Evolutionary conservation across 805 yeast species (phyloP), one percentile per base, ranked within the genome.

Genomic region (Cyberlindnera veronae): DNA sequence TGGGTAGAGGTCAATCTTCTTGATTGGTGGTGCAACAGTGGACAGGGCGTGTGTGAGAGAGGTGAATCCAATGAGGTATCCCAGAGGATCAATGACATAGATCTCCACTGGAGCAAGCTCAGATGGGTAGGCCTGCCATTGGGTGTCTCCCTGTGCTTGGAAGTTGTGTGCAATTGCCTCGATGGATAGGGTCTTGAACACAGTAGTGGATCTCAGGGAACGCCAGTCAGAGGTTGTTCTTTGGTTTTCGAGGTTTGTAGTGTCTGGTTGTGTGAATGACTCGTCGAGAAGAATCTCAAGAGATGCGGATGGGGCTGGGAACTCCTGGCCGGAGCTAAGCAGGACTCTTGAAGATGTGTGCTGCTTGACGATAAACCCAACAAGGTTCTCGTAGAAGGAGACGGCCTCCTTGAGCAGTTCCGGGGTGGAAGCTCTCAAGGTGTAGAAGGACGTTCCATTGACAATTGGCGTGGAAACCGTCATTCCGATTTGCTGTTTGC

Each of bases 31-130:
- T 5, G 76, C 71, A 28, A 59, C 60, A n/a, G 76, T 61, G 16
- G 79, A 67, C 47, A 79, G 67, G 7, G 88, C 76, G 49, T 82
- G 80, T 18, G 57, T 57, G 23, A 74, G 64, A 3, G 81, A 68
- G 16, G 95, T 79, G 64, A 90, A 88, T 4, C 96, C 97, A 34
- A 90, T 60, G 21, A 89, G 61, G 51, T 77, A 76, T 15, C 96
- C 96, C 48, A 89, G 66, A 8, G 98, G 97, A 60, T 91, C 97
- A 19, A 84, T 58, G 7, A 79, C 74, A 61, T 82, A 87, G 6
- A 84, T 67, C 61, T 87, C 95, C 50, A 75, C 71, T 5, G 96
- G 95, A 41, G 74, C 76, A 41, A 82, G 65, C 34, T 78, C 84
- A 42, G 81, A 79, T 5, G 98, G 96, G 51, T 73, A 68, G 18